A percentile compares a stretch with the other conserved stretches of the same genome.
These are phyloP conservation scores for Andrographis paniculata DNA, from an alignment of 305 asterid species.

Conservation along the genomic window DNA sequence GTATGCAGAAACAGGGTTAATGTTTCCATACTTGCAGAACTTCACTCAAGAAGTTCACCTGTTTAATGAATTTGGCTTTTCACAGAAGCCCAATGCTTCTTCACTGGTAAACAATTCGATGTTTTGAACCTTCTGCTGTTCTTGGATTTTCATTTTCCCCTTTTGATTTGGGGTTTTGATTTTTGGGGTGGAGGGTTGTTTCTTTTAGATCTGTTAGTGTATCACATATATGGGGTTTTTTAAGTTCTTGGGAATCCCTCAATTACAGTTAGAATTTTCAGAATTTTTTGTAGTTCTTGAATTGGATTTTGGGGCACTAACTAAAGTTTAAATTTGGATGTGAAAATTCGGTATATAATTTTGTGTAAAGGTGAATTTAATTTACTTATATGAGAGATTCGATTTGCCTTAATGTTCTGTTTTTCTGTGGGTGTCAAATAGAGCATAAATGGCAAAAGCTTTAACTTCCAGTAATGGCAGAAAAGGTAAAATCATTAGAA, in stretches of 20 bases:
- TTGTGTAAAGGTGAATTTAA: conserved; percentile 11
- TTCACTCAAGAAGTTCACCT: conserved; percentile 54
- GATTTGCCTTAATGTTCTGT: conserved; percentile 9
- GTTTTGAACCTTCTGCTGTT: background rate
- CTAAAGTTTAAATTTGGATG: conserved; percentile 7
- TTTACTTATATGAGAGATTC: conserved; percentile 13
- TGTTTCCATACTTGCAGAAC: conserved; percentile 54
- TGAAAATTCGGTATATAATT: no score
- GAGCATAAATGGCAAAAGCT: conserved; percentile 30
- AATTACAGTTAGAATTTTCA: no score
- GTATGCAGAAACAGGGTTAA: conserved; percentile 65
- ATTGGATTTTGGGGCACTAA: conserved; percentile 13
- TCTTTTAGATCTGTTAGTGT: background rate
- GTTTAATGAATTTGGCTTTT: conserved; percentile 48
- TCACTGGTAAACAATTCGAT: conserved; percentile 34
- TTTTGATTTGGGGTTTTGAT: background rate
- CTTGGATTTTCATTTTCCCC: background rate
- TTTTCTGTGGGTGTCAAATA: conserved; percentile 13
- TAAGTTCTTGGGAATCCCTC: no score
- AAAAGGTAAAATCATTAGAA: conserved; percentile 7
- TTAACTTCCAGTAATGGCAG: conserved; percentile 29
- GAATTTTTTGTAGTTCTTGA: conserved; percentile 3
- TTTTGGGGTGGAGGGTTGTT: no score
- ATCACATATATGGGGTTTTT: conserved; percentile 4
- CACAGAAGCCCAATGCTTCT: conserved; percentile 41